phyloP scores from a whole-genome alignment of 768 basidiomycete species.

The Psilocybe cubensis region DNA sequence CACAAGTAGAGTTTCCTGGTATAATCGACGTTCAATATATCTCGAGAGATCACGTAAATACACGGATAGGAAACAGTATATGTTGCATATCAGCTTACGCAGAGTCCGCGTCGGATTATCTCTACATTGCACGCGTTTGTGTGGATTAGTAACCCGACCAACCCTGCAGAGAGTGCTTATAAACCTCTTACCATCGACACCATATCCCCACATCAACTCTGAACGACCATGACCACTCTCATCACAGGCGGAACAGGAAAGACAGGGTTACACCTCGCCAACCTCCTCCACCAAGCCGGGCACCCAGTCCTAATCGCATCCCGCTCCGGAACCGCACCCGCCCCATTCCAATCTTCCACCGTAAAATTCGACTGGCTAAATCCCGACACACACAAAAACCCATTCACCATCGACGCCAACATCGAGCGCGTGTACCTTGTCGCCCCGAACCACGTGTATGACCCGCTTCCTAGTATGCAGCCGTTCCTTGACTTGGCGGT shows the following conservation, averaged over 20 bases:
- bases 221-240: constrained; percentile 32
- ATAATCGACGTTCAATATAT: too few relatives aligned
- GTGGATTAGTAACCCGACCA: too few relatives aligned
- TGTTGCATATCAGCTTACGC: too few relatives aligned
- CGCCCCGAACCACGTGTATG: constrained; percentile 12
- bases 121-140: too few relatives aligned
- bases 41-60: too few relatives aligned
- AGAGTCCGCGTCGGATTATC: too few relatives aligned
- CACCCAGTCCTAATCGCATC: constrained; percentile 29
- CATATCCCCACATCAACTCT: too few relatives aligned
- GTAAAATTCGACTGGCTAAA: constrained; percentile 38
- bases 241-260: constrained; percentile 39
- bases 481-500: constrained; percentile 34
- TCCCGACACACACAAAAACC: constrained; percentile 27
- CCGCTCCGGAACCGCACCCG: constrained; percentile 27
- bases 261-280: constrained; percentile 28
- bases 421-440: constrained; percentile 28
- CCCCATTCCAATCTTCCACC: constrained; percentile 26
- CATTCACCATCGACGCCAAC: constrained; percentile 25
- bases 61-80: too few relatives aligned
- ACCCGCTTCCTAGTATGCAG: constrained; percentile 22
- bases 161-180: too few relatives aligned
- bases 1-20: too few relatives aligned
- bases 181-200: too few relatives aligned
- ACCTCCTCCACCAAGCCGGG: constrained; percentile 23